A percentile compares a stretch with the other conserved stretches of the same genome.
phyloP scores from a whole-genome alignment of 176 grass and related monocot genomes.

The Luzula sylvatica region DNA sequence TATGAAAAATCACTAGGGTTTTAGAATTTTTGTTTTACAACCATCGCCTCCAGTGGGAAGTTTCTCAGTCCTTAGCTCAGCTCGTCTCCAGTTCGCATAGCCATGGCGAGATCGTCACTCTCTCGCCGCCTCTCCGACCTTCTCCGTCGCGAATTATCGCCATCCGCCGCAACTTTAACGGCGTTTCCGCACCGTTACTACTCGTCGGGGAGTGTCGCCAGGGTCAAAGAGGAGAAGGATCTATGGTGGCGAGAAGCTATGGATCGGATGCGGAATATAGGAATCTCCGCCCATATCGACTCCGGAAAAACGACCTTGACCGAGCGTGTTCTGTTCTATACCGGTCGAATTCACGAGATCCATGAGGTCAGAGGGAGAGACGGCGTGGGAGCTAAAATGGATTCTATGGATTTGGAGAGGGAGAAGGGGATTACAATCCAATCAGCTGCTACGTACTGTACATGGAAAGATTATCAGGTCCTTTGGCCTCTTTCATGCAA shows the following conservation, averaged over 20 bases:
- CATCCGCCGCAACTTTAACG: not conserved
- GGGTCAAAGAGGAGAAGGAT: constrained; percentile 76
- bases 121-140: constrained; percentile 22
- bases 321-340: constrained; percentile 89
- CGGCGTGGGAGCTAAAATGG: constrained; percentile 92
- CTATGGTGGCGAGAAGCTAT: constrained; percentile 67
- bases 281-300: constrained; percentile 96
- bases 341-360: constrained; percentile 90
- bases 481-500: not conserved
- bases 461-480: constrained; percentile 90
- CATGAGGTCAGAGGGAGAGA: constrained; percentile 92
- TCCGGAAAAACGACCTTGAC: constrained; percentile 95
- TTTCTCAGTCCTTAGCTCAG: too few relatives aligned
- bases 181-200: not conserved
- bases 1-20: constrained; percentile 20
- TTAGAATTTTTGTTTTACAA: not conserved
- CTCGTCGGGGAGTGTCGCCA: constrained; percentile 22
- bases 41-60: not conserved
- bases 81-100: not conserved
- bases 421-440: constrained; percentile 97
- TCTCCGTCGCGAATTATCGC: not conserved
- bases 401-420: constrained; percentile 96
- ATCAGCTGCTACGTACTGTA: constrained; percentile 94
- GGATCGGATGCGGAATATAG: constrained; percentile 85
- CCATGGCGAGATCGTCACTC: constrained; percentile 29